Conservation (phyloP, 495 filamentous ascomycete genomes). For the Talaromyces wortmannii region DNA sequence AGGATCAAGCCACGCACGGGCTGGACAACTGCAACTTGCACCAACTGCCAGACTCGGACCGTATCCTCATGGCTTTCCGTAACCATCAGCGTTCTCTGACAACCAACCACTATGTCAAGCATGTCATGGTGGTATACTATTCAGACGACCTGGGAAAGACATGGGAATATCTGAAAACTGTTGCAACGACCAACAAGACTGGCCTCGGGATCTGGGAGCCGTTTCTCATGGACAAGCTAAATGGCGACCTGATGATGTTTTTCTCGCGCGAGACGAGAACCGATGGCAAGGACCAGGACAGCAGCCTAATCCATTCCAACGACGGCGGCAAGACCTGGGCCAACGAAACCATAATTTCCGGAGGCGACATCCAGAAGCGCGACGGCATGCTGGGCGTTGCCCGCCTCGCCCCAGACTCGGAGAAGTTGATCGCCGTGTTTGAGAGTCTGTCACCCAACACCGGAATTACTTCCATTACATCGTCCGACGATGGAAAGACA, state of each 20-base stretch:
- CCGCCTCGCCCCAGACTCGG: too few species aligned
- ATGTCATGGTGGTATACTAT: neutral
- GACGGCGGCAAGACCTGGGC: too few species aligned
- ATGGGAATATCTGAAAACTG: conserved; percentile 1
- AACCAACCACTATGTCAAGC: neutral
- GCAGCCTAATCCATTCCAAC: neutral
- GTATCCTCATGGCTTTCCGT: conserved; percentile 4
- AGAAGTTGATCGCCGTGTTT: too few species aligned
- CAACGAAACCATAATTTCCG: too few species aligned
- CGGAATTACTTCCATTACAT: too few species aligned
- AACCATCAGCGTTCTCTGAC: conserved; percentile 1
- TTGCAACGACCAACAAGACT: neutral
- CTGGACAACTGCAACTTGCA: conserved; percentile 5
- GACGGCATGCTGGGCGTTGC: too few species aligned
- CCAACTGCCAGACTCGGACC: conserved; percentile 5
- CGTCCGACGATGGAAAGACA: too few species aligned
- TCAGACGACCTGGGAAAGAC: conserved; percentile 1
- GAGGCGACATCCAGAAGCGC: too few species aligned
- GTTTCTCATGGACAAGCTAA: conserved; percentile 1
- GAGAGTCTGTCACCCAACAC: too few species aligned
- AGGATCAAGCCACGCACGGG: neutral
- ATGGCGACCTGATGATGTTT: conserved; percentile 5
- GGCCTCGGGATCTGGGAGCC: conserved; percentile 4
- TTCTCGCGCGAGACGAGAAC: conserved; percentile 4
- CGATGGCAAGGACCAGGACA: conserved; percentile 5